These are phyloP conservation scores for Alternaria rosae DNA, from an alignment of 2,329 filamentous ascomycete species.

Conservation along the genomic window DNA sequence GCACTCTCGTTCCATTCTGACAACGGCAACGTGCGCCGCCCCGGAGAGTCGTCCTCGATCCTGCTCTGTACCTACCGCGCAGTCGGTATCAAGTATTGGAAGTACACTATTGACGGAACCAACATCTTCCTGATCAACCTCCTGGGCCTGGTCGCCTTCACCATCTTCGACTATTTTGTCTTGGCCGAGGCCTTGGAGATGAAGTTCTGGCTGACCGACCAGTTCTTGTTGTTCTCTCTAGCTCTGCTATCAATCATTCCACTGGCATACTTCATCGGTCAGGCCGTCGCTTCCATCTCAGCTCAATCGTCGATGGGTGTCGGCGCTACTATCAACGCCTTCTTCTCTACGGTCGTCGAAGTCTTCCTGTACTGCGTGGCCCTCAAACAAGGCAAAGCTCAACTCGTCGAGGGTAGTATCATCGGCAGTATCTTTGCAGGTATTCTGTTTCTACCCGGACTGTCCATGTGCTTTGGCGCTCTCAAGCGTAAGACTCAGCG, in stretches of 20 bases:
- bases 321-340: slow-evolving; percentile 95
- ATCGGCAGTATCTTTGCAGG: slow-evolving; percentile 98
- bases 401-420: slow-evolving; percentile 94
- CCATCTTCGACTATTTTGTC: slow-evolving; percentile 91
- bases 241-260: slow-evolving; percentile 93
- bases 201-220: slow-evolving; percentile 76
- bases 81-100: slow-evolving; percentile 96
- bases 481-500: slow-evolving; percentile 97
- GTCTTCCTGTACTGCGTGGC: slow-evolving; percentile 98
- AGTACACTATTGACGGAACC: slow-evolving; percentile 97
- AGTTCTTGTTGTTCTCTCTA: slow-evolving; percentile 84
- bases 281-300: slow-evolving; percentile 97
- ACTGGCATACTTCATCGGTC: slow-evolving; percentile 96
- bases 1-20: slow-evolving; percentile 94
- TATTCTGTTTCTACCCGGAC: slow-evolving; percentile 88
- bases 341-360: slow-evolving; percentile 97
- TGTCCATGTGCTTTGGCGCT: slow-evolving; percentile 99
- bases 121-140: slow-evolving; percentile 99
- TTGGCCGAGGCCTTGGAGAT: slow-evolving; percentile 73
- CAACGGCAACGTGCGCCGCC: slow-evolving; percentile 73
- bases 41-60: slow-evolving; percentile 80
- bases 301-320: slow-evolving; percentile 98
- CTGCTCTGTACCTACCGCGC: slow-evolving; percentile 96
- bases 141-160: slow-evolving; percentile 89
- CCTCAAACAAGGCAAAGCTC: slow-evolving; percentile 87